phyloP scores from a whole-genome alignment of 495 filamentous ascomycete species.

The Aspergillus nidulans region DNA sequence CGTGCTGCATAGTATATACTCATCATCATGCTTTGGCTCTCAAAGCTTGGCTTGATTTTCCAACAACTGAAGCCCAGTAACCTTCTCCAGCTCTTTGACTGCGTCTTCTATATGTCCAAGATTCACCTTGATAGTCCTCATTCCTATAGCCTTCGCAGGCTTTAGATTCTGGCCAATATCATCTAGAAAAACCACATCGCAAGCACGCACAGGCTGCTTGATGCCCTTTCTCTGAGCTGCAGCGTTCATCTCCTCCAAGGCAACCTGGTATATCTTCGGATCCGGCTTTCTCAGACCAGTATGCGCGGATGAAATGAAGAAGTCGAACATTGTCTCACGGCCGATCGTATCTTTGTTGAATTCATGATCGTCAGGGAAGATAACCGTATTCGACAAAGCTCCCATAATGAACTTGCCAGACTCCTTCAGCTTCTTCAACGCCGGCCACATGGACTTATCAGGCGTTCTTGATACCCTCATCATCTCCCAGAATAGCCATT shows the following conservation, averaged over 20 bases:
- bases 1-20: neutral
- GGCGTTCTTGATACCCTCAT: conserved; percentile 67
- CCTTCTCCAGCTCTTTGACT: conserved; percentile 60
- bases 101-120: conserved; percentile 76
- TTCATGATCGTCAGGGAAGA: conserved; percentile 66
- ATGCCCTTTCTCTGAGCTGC: conserved; percentile 52
- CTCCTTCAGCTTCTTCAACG: conserved; percentile 62
- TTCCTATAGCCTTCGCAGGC: conserved; percentile 67
- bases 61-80: conserved; percentile 53
- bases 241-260: conserved; percentile 59
- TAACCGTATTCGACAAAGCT: conserved; percentile 83
- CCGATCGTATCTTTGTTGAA: conserved; percentile 45
- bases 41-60: conserved; percentile 42
- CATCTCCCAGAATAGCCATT: conserved; percentile 87
- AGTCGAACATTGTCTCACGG: conserved; percentile 63
- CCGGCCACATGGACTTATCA: conserved; percentile 85
- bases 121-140: conserved; percentile 78
- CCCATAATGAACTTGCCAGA: conserved; percentile 67
- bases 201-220: conserved; percentile 52
- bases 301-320: conserved; percentile 80
- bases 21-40: neutral
- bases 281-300: conserved; percentile 88
- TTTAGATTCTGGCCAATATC: conserved; percentile 95
- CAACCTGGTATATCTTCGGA: conserved; percentile 70
- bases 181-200: conserved; percentile 83